Evolutionary conservation across 768 basidiomycete species (phyloP), one percentile per base, ranked within the genome.

Genomic region (Kockovaella imperatae): DNA sequence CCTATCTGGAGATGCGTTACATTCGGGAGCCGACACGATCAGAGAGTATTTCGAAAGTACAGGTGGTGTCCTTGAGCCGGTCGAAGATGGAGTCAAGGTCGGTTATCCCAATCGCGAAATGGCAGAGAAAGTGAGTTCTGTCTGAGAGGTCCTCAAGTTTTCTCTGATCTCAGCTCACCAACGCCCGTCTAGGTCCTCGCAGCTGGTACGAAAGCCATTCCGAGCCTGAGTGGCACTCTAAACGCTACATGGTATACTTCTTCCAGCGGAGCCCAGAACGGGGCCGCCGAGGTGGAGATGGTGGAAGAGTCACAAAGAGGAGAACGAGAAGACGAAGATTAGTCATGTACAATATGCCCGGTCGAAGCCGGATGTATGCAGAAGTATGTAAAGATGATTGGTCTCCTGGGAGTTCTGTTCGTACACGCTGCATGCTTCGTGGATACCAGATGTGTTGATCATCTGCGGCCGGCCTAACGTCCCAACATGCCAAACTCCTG

Each of bases 11-110:
- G 79, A 79, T 7, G 70, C 66, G 15, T 71, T 75, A 29, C 74
- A 74, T n/a, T 74, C 74, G 25, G 50, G 51, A 4, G 64, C 61
- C 5, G 53, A 80, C 26, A 76, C 78, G 5, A 73, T 90, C 50
- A 79, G 78, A 53, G 82, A 86, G 57, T 91, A 86, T 84, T 93
- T 83, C 66, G 85, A 87, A 77, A 82, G 85, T 5, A 55, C 55
- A 24, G 67, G 61, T 3, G 66, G 59, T 23, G 46, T 47, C 20
- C 50, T 59, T 11, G 52, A 57, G 26, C 35, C 45, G 3, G 50
- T 41, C 3, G 50, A 54, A 42, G 56, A 46, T 14, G 55, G 57
- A 4, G 29, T 56, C 21, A 50, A 45, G 35, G 61, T 65, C 3
- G 48, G 52, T 3, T 70, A 59, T 45, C 59, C 63, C 17, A 56